Conservation (phyloP, 441 rosid species). For the Syzygium syzygioides region DNA sequence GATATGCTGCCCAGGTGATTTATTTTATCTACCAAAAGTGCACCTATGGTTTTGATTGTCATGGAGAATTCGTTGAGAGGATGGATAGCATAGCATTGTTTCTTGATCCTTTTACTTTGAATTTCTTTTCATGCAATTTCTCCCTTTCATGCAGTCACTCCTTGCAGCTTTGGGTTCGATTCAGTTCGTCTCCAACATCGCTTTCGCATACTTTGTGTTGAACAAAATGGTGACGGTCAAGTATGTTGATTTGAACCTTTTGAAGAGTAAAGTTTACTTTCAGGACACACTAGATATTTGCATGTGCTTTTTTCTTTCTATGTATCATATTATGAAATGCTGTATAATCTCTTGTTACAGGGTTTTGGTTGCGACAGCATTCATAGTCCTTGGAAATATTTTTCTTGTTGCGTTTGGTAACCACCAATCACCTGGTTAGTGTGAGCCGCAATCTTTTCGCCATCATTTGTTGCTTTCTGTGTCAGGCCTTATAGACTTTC, state of each 20-base stretch:
- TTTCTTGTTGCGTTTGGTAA: conserved; percentile 96
- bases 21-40: neutral
- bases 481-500: neutral
- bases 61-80: neutral
- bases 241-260: conserved; percentile 43
- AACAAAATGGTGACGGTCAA: conserved; percentile 89
- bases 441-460: neutral
- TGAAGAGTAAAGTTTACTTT: conserved; percentile 19
- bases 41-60: neutral
- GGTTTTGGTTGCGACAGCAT: conserved; percentile 84
- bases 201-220: conserved; percentile 85
- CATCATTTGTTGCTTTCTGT: neutral
- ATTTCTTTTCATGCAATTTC: neutral
- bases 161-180: conserved; percentile 97
- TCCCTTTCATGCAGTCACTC: conserved; percentile 68
- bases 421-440: conserved; percentile 96
- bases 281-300: neutral
- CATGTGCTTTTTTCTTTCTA: neutral
- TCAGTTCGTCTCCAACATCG: conserved; percentile 95
- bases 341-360: conserved; percentile 30
- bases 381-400: conserved; percentile 90
- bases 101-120: neutral
- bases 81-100: neutral
- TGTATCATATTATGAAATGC: neutral
- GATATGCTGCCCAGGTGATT: conserved; percentile 99